These are phyloP conservation scores for Candida dubliniensis DNA, from an alignment of 1,139 yeast genomes.

Conservation along the genomic window DNA sequence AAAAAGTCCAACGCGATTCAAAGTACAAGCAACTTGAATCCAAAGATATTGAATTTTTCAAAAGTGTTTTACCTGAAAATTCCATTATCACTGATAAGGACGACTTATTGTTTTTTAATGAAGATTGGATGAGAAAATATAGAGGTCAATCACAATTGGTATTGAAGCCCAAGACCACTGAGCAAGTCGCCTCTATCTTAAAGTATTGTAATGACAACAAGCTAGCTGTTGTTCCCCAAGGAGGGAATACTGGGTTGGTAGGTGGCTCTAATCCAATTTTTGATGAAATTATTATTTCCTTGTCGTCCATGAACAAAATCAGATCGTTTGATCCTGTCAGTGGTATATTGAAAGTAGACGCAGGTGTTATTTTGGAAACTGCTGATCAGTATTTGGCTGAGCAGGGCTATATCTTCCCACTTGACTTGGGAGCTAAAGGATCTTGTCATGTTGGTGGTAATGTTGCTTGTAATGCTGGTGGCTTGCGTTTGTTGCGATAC, in stretches of 20 bases:
- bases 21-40: conserved; percentile 48
- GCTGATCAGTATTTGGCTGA: conserved; percentile 83
- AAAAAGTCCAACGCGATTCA: conserved; percentile 48
- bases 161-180: conserved; percentile 79
- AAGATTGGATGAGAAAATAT: conserved; percentile 97
- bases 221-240: conserved; percentile 92
- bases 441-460: conserved; percentile 96
- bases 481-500: conserved; percentile 80
- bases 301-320: conserved; percentile 71
- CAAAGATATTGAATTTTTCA: conserved; percentile 64
- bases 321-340: conserved; percentile 79
- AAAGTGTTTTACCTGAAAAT: conserved; percentile 52
- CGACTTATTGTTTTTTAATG: conserved; percentile 74
- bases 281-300: conserved; percentile 80
- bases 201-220: conserved; percentile 77
- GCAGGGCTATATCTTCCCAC: conserved; percentile 85
- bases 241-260: conserved; percentile 95
- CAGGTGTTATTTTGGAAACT: conserved; percentile 84
- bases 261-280: conserved; percentile 94
- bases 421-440: conserved; percentile 96
- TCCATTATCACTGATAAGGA: conserved; percentile 51
- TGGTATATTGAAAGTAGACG: conserved; percentile 86
- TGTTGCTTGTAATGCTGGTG: conserved; percentile 97
- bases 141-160: conserved; percentile 82
- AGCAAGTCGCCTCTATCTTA: conserved; percentile 74